These are phyloP conservation scores for Spinacia oleracea DNA, from an alignment of 179 eudicot species.

Conservation along the genomic window DNA sequence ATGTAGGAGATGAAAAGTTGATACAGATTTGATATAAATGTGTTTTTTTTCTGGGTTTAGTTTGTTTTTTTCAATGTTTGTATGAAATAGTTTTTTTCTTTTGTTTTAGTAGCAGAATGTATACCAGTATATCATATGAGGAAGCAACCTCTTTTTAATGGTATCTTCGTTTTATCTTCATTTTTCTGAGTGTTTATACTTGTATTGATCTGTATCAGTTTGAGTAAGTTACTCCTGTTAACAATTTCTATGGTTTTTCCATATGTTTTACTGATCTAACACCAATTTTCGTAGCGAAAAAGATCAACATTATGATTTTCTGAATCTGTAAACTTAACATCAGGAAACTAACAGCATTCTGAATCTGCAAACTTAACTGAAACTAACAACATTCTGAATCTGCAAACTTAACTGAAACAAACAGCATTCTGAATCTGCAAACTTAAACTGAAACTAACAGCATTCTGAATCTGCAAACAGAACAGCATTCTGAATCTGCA, in stretches of 20 bases:
- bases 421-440: not conserved
- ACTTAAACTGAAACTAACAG: not conserved
- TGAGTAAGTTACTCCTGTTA: not conserved
- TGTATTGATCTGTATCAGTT: conserved; percentile 14
- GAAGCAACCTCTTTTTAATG: conserved; percentile 24
- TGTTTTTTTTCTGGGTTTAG: conserved; percentile 13
- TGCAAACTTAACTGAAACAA: not conserved
- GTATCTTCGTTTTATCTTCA: not conserved
- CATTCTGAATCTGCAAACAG: not conserved
- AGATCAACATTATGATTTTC: not conserved
- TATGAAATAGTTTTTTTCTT: conserved; percentile 26
- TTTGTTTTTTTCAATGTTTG: conserved; percentile 12
- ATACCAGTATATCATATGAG: conserved; percentile 27
- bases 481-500: not conserved
- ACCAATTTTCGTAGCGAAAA: not conserved
- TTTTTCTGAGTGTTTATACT: not conserved
- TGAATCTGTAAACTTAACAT: not conserved
- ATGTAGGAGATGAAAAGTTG: conserved; percentile 44
- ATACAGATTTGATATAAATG: conserved; percentile 8
- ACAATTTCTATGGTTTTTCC: not conserved
- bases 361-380: not conserved
- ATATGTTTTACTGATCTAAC: not conserved
- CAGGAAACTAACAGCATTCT: not conserved
- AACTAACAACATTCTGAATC: too few species aligned
- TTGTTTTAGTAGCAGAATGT: conserved; percentile 32